Base-by-base conservation (phyloP, 2,329 filamentous ascomycete genomes). In the Venturia carpophila region DNA sequence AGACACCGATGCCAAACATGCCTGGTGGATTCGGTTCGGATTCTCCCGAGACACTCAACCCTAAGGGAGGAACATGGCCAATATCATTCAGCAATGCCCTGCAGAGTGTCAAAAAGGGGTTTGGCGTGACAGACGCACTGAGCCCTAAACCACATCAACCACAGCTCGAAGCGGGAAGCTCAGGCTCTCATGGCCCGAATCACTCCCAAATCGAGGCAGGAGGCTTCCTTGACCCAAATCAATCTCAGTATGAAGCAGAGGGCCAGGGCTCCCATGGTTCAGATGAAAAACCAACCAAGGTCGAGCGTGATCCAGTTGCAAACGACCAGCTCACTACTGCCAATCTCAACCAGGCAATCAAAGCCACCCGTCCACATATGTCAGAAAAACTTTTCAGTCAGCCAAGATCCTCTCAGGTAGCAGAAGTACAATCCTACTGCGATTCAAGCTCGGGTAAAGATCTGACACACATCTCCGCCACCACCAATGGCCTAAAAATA, bases 301-400 rank as follows among this genome's bases (percentile, higher is more conserved):
- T 43, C 60, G 39, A 55, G 17, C 61, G 39, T 45, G 45, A 65
- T 41, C 55, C 64, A 47, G 60, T 34, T 67, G 70, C 60, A 2
- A 45, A 34, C 64, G 66, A 72, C 11, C 72, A 76, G 63, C 69
- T 71, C 37, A 74, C 77, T 7, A 76, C 75, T 1, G 75, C 88
- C 70, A 90, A 90, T 70, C 81, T 96, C 5, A 80, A 89, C 55
- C 89, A 87, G 65, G 92, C 92, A 2, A 87, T 96, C 72, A 84
- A 88, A 69, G 85, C 91, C 9, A 91, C 90, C 27, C 85, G 91
- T 45, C 82, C 91, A 0, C 87, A 92, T 74, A 88, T 90, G 68
- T 91, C 90, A 1, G 82, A 85, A 19, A 79, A 80, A 13, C 77
- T 96, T n/a, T 93, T 90, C 76, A 86, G 84, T 3, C 84, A 85